Percentiles rank a stretch among this genome's conserved stretches.
phyloP scores from a whole-genome alignment of 805 yeast genomes.

The Schwanniomyces pseudopolymorphus region DNA sequence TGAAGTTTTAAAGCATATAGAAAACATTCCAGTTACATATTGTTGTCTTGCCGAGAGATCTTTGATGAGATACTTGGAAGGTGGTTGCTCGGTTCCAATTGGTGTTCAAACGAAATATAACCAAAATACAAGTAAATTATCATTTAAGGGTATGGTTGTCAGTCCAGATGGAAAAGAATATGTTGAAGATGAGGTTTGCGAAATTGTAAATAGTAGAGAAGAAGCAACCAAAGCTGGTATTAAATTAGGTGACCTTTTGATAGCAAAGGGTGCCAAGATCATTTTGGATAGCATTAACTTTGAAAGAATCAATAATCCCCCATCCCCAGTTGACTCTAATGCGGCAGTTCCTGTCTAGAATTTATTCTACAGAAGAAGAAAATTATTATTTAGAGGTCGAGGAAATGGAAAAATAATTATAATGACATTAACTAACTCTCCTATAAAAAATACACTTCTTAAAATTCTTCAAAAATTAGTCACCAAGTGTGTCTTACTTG shows the following conservation, averaged over 20 bases:
- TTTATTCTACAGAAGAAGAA: neutral
- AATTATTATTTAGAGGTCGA: neutral
- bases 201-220: slow-evolving; percentile 38
- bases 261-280: slow-evolving; percentile 74
- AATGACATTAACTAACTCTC: neutral
- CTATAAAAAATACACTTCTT: neutral
- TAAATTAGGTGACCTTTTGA: slow-evolving; percentile 63
- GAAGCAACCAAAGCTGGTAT: slow-evolving; percentile 76
- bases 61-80: slow-evolving; percentile 84
- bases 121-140: slow-evolving; percentile 41
- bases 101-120: slow-evolving; percentile 74
- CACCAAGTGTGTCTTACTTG: neutral
- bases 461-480: neutral
- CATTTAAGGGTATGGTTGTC: slow-evolving; percentile 71
- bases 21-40: slow-evolving; percentile 62
- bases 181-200: slow-evolving; percentile 56
- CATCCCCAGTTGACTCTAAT: slow-evolving; percentile 10
- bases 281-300: slow-evolving; percentile 81
- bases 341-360: neutral
- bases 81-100: slow-evolving; percentile 97
- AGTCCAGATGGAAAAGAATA: slow-evolving; percentile 76
- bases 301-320: slow-evolving; percentile 53
- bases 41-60: slow-evolving; percentile 89
- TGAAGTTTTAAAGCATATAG: slow-evolving; percentile 60
- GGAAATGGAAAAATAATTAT: neutral